Conservation (phyloP, 306 rosid species). For the Hippophae gyantsensis region DNA sequence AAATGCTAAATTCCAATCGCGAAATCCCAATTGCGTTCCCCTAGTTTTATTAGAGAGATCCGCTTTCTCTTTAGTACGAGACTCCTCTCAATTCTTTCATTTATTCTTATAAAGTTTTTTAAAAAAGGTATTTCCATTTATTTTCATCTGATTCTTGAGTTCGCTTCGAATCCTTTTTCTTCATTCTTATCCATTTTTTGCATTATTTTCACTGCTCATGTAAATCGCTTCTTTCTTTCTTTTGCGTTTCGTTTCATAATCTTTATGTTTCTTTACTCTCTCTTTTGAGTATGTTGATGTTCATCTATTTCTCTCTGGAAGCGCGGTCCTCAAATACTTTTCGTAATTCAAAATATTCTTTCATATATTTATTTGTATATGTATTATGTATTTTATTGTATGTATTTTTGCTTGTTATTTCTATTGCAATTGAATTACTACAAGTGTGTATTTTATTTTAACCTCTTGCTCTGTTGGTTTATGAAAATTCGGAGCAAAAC, state of each 20-base stretch:
- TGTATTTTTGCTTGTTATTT: background rate
- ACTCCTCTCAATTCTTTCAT: background rate
- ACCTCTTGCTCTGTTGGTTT: conserved; percentile 14
- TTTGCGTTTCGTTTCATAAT: background rate
- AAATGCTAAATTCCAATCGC: background rate
- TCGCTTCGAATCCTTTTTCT: background rate
- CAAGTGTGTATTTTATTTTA: background rate
- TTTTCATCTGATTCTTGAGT: background rate
- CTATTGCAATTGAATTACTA: background rate
- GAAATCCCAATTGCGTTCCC: conserved; percentile 9
- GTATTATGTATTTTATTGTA: background rate
- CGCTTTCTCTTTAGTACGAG: conserved; percentile 2
- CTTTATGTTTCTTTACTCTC: background rate
- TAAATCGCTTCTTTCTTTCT: background rate
- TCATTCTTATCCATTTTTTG: background rate
- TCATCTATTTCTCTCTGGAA: conserved; percentile 17
- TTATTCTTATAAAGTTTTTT: background rate
- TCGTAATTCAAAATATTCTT: conserved; percentile 6
- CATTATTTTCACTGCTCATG: background rate
- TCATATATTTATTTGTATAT: background rate
- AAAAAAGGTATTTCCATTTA: too few relatives aligned
- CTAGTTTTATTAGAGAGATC: background rate
- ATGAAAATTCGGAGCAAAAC: conserved; percentile 9
- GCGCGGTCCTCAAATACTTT: conserved; percentile 1
- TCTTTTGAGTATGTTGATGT: conserved; percentile 27